Conservation (phyloP, 2,329 filamentous ascomycete species). For the Aspergillus thermomutatus region DNA sequence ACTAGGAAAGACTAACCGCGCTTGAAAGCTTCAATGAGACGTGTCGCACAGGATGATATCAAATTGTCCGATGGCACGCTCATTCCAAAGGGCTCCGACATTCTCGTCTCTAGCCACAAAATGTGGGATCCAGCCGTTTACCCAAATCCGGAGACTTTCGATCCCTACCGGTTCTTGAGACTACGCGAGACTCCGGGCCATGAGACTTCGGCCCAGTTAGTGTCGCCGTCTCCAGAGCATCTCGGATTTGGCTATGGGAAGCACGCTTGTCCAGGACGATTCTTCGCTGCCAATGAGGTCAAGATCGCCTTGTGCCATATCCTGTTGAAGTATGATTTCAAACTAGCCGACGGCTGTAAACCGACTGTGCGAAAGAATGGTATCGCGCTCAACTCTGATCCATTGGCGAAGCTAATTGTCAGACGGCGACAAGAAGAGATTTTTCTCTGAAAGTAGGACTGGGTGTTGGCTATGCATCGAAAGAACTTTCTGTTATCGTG, state of each 20-base stretch:
- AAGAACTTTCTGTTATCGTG: too few relatives aligned
- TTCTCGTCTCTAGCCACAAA: conserved; percentile 2
- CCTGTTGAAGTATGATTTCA: conserved; percentile 49
- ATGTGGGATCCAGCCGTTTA: conserved; percentile 8
- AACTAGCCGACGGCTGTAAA: conserved; percentile 13
- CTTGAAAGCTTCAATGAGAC: background rate
- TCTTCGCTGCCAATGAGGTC: conserved; percentile 52
- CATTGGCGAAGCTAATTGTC: background rate
- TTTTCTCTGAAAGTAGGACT: background rate
- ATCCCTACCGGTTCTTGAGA: conserved; percentile 10
- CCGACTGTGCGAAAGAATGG: background rate
- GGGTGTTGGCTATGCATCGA: too few relatives aligned
- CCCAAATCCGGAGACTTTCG: conserved; percentile 3
- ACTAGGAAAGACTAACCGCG: too few relatives aligned
- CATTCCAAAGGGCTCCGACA: conserved; percentile 1
- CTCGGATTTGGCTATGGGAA: conserved; percentile 30
- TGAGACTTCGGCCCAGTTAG: conserved; percentile 12
- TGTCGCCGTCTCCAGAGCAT: conserved; percentile 14
- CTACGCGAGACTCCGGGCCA: conserved; percentile 2
- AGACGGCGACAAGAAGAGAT: background rate
- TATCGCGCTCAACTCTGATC: background rate
- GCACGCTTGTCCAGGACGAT: conserved; percentile 45
- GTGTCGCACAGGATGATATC: conserved; percentile 1
- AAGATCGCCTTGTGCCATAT: conserved; percentile 51
- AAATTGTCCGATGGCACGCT: conserved; percentile 10